phyloP scores from a whole-genome alignment of 371 early-diverging fungal species.

The Lichtheimia corymbifera region DNA sequence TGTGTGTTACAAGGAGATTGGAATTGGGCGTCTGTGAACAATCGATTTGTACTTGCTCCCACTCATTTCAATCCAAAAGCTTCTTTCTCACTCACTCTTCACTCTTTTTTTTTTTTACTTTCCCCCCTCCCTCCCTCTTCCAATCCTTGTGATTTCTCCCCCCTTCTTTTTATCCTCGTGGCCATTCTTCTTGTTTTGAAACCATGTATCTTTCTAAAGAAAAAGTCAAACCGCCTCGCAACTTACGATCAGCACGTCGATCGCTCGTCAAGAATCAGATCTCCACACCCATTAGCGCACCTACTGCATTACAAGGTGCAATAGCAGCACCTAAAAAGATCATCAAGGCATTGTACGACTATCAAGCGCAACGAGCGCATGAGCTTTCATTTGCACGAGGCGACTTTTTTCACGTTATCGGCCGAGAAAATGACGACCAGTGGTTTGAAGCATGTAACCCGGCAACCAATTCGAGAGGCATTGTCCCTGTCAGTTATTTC shows the following conservation, averaged over 20 bases:
- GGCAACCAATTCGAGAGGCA: constrained; percentile 69
- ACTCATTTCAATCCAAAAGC: not conserved
- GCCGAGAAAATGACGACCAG: constrained; percentile 69
- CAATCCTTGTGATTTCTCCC: not conserved
- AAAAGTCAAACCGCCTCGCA: constrained; percentile 34
- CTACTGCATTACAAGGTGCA: constrained; percentile 20
- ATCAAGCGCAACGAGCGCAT: constrained; percentile 58
- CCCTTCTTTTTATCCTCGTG: too few relatives aligned
- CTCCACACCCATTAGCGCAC: constrained; percentile 36
- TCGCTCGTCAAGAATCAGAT: constrained; percentile 42
- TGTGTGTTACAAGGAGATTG: not conserved
- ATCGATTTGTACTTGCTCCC: too few relatives aligned
- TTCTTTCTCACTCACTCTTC: not conserved
- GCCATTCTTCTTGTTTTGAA: too few relatives aligned
- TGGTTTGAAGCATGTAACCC: constrained; percentile 90
- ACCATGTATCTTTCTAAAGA: constrained; percentile 26
- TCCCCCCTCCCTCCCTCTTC: constrained; percentile 2
- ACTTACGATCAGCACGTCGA: constrained; percentile 26
- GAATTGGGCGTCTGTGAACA: too few relatives aligned
- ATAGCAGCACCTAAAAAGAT: constrained; percentile 77
- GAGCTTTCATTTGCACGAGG: constrained; percentile 82
- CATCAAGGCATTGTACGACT: constrained; percentile 80
- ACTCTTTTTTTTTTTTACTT: not conserved
- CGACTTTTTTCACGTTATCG: constrained; percentile 91
- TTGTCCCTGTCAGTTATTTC: constrained; percentile 80